Percentiles rank a stretch among this genome's conserved stretches.
phyloP scores from a whole-genome alignment of 495 filamentous ascomycete genomes.

The Astrothelium subdiscretum region DNA sequence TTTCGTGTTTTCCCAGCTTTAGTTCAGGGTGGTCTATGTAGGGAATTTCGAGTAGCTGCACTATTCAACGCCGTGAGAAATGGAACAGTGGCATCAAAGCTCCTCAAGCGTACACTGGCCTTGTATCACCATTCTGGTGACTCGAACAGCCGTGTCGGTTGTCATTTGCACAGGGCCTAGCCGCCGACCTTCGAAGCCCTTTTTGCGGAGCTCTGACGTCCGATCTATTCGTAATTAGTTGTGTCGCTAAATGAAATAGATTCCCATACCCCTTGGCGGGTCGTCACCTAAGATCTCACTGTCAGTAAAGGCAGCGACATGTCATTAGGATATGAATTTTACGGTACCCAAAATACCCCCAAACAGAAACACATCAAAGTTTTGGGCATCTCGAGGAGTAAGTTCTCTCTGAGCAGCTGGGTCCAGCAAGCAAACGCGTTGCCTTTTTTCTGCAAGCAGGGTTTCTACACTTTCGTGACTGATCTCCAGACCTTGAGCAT shows the following conservation, averaged over 20 bases:
- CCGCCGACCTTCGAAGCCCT: conserved; percentile 79
- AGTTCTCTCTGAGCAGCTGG: conserved; percentile 70
- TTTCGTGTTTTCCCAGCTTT: conserved; percentile 79
- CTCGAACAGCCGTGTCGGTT: conserved; percentile 90
- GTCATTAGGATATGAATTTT: background rate
- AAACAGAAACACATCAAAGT: conserved; percentile 86
- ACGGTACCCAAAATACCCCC: conserved; percentile 84
- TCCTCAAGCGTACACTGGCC: conserved; percentile 50
- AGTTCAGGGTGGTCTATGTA: conserved; percentile 85
- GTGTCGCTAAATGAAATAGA: background rate
- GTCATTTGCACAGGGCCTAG: conserved; percentile 96
- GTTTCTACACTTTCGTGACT: conserved; percentile 66
- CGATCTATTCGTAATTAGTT: conserved; percentile 48
- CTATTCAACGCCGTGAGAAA: conserved; percentile 30
- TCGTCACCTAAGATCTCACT: conserved; percentile 60
- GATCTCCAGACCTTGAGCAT: conserved; percentile 48
- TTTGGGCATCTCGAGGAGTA: conserved; percentile 65
- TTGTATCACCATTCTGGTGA: conserved; percentile 80
- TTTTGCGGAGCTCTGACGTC: conserved; percentile 82
- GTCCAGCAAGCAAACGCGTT: conserved; percentile 77
- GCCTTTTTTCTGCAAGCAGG: conserved; percentile 53
- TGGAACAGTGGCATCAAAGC: background rate
- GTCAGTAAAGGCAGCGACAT: conserved; percentile 1
- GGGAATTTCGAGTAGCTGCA: conserved; percentile 58
- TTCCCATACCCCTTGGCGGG: conserved; percentile 71